phyloP scores from a whole-genome alignment of 192 early-diverging fungal genomes.

The Fimicolochytrium jonesii region DNA sequence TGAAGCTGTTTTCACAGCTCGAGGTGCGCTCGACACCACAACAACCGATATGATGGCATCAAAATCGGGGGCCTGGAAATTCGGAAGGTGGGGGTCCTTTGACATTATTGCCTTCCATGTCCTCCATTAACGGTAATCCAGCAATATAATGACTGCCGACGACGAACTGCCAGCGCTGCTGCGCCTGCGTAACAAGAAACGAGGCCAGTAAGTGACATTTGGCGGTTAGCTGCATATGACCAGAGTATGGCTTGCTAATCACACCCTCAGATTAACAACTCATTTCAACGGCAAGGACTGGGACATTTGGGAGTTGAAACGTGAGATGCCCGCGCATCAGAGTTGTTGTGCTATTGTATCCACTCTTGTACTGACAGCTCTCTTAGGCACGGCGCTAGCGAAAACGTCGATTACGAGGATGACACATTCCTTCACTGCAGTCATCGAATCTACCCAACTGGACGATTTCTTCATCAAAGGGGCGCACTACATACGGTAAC shows the following conservation, averaged over 20 bases:
- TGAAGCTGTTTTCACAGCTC: constrained; percentile 14
- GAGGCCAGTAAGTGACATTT: not conserved
- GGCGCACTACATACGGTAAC: constrained; percentile 17
- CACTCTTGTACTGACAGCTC: not conserved
- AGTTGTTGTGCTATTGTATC: not conserved
- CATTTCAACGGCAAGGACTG: constrained; percentile 28
- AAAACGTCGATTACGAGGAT: constrained; percentile 6
- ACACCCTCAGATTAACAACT: too few relatives aligned
- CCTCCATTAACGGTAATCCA: too few relatives aligned
- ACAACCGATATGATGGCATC: too few relatives aligned
- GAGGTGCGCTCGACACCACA: not conserved
- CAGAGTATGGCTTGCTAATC: too few relatives aligned
- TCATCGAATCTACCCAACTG: constrained; percentile 27
- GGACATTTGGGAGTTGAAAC: constrained; percentile 29
- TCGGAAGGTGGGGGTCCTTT: too few relatives aligned
- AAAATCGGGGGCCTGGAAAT: too few relatives aligned
- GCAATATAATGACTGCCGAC: too few relatives aligned
- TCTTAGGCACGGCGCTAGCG: constrained; percentile 1
- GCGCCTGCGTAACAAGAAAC: too few relatives aligned
- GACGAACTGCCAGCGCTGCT: too few relatives aligned
- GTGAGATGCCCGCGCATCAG: constrained; percentile 6
- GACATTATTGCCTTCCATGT: too few relatives aligned
- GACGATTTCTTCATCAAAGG: constrained; percentile 32
- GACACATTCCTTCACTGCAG: constrained; percentile 21
- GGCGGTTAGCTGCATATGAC: too few relatives aligned